Evolutionary conservation across 2,329 filamentous ascomycete species (phyloP).

Genomic region (Fusarium sambucinum): DNA sequence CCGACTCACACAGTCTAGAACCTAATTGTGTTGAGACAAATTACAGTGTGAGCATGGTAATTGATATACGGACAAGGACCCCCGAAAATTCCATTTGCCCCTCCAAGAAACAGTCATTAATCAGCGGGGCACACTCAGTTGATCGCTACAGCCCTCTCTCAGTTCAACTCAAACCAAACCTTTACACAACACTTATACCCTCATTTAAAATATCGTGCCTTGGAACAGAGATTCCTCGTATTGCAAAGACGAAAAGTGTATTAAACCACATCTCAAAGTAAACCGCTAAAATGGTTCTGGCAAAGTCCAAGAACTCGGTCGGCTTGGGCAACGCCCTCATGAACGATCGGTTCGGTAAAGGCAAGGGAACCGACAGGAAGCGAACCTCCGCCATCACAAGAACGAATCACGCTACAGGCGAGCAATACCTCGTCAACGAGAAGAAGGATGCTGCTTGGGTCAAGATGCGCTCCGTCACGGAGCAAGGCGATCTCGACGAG

Average conservation of each 20-base stretch:
- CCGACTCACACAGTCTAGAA: slow-evolving; percentile 50
- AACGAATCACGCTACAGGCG: slow-evolving; percentile 83
- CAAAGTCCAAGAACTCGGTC: slow-evolving; percentile 95
- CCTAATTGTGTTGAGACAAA: not conserved
- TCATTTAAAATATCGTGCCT: slow-evolving; percentile 17
- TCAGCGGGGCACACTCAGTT: slow-evolving; percentile 51
- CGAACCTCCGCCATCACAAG: slow-evolving; percentile 71
- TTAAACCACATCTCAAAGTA: slow-evolving; percentile 1
- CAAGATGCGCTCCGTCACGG: slow-evolving; percentile 98
- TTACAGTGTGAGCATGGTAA: slow-evolving; percentile 49
- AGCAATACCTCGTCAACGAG: slow-evolving; percentile 92
- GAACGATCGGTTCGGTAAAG: slow-evolving; percentile 98
- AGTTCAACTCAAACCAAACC: slow-evolving; percentile 30
- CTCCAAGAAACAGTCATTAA: slow-evolving; percentile 59
- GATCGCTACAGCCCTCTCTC: slow-evolving; percentile 37
- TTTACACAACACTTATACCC: slow-evolving; percentile 36
- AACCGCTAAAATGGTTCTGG: slow-evolving; percentile 65
- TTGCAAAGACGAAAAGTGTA: slow-evolving; percentile 6
- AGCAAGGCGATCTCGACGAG: slow-evolving; percentile 96
- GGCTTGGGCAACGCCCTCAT: slow-evolving; percentile 97
- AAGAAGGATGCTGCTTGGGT: slow-evolving; percentile 95
- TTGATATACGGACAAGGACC: slow-evolving; percentile 20
- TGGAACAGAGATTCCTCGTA: slow-evolving; percentile 35
- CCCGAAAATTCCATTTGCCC: slow-evolving; percentile 60
- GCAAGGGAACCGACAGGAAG: slow-evolving; percentile 86